These are phyloP conservation scores for Pseudogymnoascus sp. DNA, from an alignment of 2,329 filamentous ascomycete species.

Conservation along the genomic window DNA sequence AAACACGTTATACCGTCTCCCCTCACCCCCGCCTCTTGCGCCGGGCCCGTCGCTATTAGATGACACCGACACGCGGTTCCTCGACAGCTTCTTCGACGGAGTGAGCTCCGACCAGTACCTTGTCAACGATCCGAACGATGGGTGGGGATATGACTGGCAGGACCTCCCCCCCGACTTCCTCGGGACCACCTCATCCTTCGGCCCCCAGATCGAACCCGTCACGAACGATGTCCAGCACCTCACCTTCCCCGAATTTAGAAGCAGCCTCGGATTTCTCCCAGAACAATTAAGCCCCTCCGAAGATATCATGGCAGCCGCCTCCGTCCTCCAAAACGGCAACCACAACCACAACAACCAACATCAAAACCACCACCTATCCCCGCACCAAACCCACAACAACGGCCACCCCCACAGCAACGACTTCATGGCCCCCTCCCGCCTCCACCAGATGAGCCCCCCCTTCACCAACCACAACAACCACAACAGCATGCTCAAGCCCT, in stretches of 20 bases:
- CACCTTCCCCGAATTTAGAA: neutral
- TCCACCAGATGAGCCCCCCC: neutral
- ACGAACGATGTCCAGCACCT: neutral
- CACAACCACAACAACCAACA: no score
- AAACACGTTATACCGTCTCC: conserved; percentile 36
- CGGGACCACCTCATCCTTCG: conserved; percentile 55
- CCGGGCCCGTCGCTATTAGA: conserved; percentile 56
- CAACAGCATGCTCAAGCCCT: neutral
- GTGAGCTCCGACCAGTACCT: conserved; percentile 40
- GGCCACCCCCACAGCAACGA: neutral
- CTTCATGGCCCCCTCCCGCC: neutral
- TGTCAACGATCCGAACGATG: conserved; percentile 37
- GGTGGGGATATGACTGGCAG: conserved; percentile 44
- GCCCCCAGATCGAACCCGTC: conserved; percentile 34
- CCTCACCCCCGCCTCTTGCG: conserved; percentile 52
- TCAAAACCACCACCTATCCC: no score
- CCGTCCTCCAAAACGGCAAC: conserved; percentile 38
- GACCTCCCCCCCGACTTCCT: conserved; percentile 57
- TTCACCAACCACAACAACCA: no score
- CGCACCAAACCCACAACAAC: conserved; percentile 12
- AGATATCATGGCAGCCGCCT: conserved; percentile 52
- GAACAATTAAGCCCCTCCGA: neutral
- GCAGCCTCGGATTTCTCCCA: conserved; percentile 10
- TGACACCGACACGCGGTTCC: conserved; percentile 49
- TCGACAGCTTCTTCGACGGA: conserved; percentile 50